phyloP scores from a whole-genome alignment of 768 basidiomycete species.

The Boletus edulis region DNA sequence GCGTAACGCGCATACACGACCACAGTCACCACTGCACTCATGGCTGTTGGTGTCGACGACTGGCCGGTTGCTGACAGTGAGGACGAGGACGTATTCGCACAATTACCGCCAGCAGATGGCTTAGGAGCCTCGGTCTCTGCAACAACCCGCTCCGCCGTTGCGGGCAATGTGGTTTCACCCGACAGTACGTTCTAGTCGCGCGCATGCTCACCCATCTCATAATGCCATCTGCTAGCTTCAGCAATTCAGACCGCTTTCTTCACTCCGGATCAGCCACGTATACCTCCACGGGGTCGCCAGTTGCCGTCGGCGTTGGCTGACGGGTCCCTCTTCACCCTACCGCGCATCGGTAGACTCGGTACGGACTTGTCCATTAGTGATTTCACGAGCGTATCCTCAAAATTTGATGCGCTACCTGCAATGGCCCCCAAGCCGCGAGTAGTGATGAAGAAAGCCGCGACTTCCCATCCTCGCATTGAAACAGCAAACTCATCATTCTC shows the following conservation, averaged over 20 bases:
- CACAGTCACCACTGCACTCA: no score
- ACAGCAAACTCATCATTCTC: conserved; percentile 14
- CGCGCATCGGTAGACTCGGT: neutral
- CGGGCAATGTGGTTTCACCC: neutral
- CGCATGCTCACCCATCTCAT: neutral
- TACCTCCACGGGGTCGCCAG: conserved; percentile 9
- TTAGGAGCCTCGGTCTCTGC: neutral
- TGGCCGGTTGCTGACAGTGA: conserved; percentile 54
- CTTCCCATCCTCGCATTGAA: neutral
- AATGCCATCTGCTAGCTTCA: conserved; percentile 6
- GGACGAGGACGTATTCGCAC: conserved; percentile 27
- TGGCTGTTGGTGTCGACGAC: conserved; percentile 24
- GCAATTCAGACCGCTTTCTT: conserved; percentile 21
- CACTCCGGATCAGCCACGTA: conserved; percentile 10
- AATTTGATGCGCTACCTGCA: neutral
- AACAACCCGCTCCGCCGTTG: neutral
- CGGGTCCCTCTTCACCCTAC: conserved; percentile 31
- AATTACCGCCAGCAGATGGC: neutral
- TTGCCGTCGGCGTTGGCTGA: conserved; percentile 2
- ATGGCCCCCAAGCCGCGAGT: conserved; percentile 15
- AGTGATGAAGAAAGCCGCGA: conserved; percentile 17
- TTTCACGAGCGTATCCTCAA: conserved; percentile 13
- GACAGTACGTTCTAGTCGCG: conserved; percentile 10
- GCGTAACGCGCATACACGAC: neutral
- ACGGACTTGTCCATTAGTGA: conserved; percentile 8